A percentile compares a stretch with the other conserved stretches of the same genome.
phyloP scores from a whole-genome alignment of 139 green algal genomes.

The Choricystis sp. region DNA sequence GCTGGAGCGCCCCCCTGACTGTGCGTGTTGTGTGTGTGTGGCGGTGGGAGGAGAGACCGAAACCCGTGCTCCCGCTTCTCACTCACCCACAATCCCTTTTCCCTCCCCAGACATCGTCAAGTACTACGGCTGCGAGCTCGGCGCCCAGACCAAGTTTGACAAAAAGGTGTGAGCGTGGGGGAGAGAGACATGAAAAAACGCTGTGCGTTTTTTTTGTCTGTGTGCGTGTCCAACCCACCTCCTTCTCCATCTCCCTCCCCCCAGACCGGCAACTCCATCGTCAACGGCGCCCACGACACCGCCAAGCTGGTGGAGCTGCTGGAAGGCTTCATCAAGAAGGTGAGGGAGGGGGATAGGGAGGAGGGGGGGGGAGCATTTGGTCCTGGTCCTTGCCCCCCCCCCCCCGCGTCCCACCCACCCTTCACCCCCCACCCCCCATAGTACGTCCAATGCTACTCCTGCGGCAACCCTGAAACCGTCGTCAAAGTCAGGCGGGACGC shows the following conservation, averaged over 20 bases:
- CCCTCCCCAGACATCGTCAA: slow-evolving; percentile 73
- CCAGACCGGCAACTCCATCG: slow-evolving; percentile 66
- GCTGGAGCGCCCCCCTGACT: slow-evolving; percentile 77
- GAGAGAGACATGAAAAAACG: background rate
- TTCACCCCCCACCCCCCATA: background rate
- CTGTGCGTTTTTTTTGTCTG: too few relatives aligned
- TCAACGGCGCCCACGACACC: slow-evolving; percentile 78
- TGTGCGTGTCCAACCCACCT: background rate
- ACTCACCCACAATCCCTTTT: slow-evolving; percentile 2
- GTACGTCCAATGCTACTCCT: slow-evolving; percentile 96
- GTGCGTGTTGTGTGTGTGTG: slow-evolving; percentile 26
- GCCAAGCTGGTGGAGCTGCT: slow-evolving; percentile 69
- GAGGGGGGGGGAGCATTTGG: background rate
- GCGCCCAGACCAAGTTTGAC: slow-evolving; percentile 91
- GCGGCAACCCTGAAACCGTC: slow-evolving; percentile 92
- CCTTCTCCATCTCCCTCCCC: background rate
- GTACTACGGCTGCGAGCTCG: slow-evolving; percentile 92
- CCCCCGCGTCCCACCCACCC: background rate
- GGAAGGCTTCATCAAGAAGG: slow-evolving; percentile 96
- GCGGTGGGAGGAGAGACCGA: background rate
- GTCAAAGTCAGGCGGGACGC: slow-evolving; percentile 80
- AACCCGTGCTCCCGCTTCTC: background rate
- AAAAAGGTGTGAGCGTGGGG: slow-evolving; percentile 26
- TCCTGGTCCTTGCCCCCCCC: background rate
- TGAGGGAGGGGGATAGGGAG: too few relatives aligned